A percentile compares a stretch with the other conserved stretches of the same genome.
Conservation (phyloP, 108 stramenopile species). For the Nitzschia sp. region DNA sequence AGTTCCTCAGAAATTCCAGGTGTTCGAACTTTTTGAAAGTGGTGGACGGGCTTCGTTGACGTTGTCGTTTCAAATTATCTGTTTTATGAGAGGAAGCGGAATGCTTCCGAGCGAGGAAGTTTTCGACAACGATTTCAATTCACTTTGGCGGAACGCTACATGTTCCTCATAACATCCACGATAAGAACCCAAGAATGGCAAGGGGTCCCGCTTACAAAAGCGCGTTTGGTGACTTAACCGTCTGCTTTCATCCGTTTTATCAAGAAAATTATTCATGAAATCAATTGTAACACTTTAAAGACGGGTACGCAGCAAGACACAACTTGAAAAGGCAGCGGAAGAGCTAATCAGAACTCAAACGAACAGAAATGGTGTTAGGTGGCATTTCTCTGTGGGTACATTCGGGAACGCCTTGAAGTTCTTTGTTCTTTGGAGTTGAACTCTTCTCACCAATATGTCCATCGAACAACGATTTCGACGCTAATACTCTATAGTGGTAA, state of each 20-base stretch:
- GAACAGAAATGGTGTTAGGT: background rate
- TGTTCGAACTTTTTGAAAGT: background rate
- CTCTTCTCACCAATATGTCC: background rate
- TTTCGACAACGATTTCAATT: background rate
- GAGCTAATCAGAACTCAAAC: background rate
- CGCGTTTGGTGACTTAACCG: background rate
- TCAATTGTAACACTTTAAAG: too few species aligned
- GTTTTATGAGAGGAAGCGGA: conserved; percentile 6
- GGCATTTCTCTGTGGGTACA: background rate
- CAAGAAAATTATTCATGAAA: too few species aligned
- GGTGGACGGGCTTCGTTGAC: too few species aligned
- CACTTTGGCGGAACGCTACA: too few species aligned
- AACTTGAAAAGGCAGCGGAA: too few species aligned
- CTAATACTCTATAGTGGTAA: too few species aligned
- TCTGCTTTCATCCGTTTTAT: background rate
- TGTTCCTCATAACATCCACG: background rate
- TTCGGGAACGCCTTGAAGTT: background rate
- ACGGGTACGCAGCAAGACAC: too few species aligned
- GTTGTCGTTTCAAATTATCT: background rate
- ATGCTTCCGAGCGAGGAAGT: background rate
- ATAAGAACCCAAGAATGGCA: background rate
- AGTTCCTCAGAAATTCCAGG: background rate
- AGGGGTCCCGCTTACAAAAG: background rate
- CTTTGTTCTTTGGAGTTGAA: background rate
- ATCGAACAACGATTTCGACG: background rate